These are phyloP conservation scores for Phialophora chinensis DNA, from an alignment of 2,329 filamentous ascomycete species.

Conservation along the genomic window DNA sequence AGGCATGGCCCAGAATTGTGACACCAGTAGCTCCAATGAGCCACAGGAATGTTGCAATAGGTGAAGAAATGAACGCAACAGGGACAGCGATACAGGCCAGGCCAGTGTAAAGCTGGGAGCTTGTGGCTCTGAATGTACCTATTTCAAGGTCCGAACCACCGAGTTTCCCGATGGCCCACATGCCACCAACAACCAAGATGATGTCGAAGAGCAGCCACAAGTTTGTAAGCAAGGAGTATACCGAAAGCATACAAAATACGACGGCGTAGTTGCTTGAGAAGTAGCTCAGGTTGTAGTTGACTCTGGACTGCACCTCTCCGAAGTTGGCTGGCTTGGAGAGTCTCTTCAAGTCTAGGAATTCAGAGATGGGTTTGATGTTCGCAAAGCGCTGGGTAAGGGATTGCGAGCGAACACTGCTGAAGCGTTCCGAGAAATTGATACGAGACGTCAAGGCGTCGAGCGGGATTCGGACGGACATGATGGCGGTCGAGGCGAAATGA, in stretches of 20 bases:
- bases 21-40: constrained; percentile 94
- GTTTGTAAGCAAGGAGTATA: constrained; percentile 94
- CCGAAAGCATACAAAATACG: constrained; percentile 90
- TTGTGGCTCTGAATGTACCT: constrained; percentile 79
- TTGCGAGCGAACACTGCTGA: constrained; percentile 80
- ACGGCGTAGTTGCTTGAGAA: constrained; percentile 98
- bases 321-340: constrained; percentile 94
- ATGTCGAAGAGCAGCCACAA: constrained; percentile 88
- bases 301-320: constrained; percentile 82
- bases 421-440: constrained; percentile 83
- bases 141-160: constrained; percentile 87
- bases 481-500: constrained; percentile 1
- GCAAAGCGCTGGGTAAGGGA: constrained; percentile 82
- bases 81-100: constrained; percentile 83
- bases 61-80: constrained; percentile 82
- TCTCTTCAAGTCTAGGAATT: constrained; percentile 96
- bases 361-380: constrained; percentile 86
- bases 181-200: constrained; percentile 79
- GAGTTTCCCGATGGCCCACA: constrained; percentile 90
- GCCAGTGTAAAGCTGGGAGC: constrained; percentile 91
- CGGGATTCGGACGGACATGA: constrained; percentile 90
- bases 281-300: constrained; percentile 96
- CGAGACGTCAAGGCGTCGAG: constrained; percentile 89
- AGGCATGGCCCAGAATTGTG: constrained; percentile 90
- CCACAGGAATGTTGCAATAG: constrained; percentile 87